Base-by-base conservation (phyloP, 345 rosid genomes). In the Lepidium sativum region DNA sequence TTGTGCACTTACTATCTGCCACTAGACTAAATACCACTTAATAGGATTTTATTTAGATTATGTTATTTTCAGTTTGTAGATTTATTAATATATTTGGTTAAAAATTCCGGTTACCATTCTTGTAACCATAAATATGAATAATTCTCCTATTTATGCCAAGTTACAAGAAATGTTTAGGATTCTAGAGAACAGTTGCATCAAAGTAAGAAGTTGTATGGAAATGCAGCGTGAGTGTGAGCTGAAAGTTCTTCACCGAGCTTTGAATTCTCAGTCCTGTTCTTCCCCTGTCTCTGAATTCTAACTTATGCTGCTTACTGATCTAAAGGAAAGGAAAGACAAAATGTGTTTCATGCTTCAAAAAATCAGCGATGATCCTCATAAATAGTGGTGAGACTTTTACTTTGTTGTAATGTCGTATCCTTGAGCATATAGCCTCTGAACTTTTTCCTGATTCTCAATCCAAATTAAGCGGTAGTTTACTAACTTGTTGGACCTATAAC, bases 221-320 rank as follows among this genome's bases (percentile, higher is more conserved):
- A 13, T 42, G 27, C 72, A 92, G 97, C 86, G 84, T 83, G 53
- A 75, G 61, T 67, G 80, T 83, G 9, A 92, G 83, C 88, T 92
- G 96, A 81, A 89, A 92, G 77, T 92, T 92, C 81, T 89, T 92
- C 63, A 81, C 94, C 0, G 96, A 92, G 67, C 81, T 80, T 73
- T 83, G 85, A 61, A 84, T 82, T 77, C 74, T 76, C 35, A 84
- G 87, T 35, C 89, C 95, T 62, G 89, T 74, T 80, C 94, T 80
- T 69, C 87, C 96, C 48, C 82, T 80, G 60, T 87, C 94, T 83
- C 89, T 85, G 79, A 69, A 92, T 76, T 84, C 97, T 65, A 89
- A 67, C 66, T 92, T 97, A 9, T 83, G 81, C 67, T 83, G 88
- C 70, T 68, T 87, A 18, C 82, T 52, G n/a, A 82, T 77, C 97